These are phyloP conservation scores for Citrus glauca DNA, from an alignment of 345 rosid species.

Conservation along the genomic window DNA sequence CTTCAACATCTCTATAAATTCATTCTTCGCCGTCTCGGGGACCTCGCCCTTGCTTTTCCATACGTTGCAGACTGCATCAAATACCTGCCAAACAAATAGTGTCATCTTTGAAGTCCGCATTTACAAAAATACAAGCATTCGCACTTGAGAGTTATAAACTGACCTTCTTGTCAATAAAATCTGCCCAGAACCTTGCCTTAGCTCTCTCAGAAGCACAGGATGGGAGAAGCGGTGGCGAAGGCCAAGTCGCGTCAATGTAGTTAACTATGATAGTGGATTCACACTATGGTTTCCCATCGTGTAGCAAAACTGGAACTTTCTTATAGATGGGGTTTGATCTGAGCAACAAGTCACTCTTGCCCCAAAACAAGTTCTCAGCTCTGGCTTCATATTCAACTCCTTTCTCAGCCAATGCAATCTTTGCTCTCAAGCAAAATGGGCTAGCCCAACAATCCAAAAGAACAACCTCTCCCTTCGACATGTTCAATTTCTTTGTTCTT, in stretches of 20 bases:
- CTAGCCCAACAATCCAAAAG: constrained; percentile 50
- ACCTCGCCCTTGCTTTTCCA: constrained; percentile 49
- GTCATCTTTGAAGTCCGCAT: no score
- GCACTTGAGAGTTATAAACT: no score
- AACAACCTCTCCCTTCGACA: constrained; percentile 35
- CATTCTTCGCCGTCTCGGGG: constrained; percentile 33
- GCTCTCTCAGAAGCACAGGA: constrained; percentile 42
- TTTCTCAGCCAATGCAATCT: constrained; percentile 57
- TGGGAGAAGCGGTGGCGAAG: constrained; percentile 47
- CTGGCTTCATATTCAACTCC: constrained; percentile 38
- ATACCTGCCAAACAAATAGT: constrained; percentile 21
- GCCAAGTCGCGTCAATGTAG: constrained; percentile 72
- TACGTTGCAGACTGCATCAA: constrained; percentile 27
- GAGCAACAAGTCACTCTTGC: constrained; percentile 56
- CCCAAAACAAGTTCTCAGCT: constrained; percentile 48
- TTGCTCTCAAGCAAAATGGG: neutral
- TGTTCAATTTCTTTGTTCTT: neutral
- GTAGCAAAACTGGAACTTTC: constrained; percentile 64
- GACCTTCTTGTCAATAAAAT: constrained; percentile 71
- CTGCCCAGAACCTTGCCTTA: constrained; percentile 70
- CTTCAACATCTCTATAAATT: constrained; percentile 47
- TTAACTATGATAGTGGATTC: constrained; percentile 53
- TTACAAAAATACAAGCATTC: no score
- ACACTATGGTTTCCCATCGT: constrained; percentile 59
- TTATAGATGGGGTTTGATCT: constrained; percentile 60